Evolutionary conservation across 768 basidiomycete genomes (phyloP), one percentile per base, ranked within the genome.

Genomic region (Macrolepiota albuminosa): DNA sequence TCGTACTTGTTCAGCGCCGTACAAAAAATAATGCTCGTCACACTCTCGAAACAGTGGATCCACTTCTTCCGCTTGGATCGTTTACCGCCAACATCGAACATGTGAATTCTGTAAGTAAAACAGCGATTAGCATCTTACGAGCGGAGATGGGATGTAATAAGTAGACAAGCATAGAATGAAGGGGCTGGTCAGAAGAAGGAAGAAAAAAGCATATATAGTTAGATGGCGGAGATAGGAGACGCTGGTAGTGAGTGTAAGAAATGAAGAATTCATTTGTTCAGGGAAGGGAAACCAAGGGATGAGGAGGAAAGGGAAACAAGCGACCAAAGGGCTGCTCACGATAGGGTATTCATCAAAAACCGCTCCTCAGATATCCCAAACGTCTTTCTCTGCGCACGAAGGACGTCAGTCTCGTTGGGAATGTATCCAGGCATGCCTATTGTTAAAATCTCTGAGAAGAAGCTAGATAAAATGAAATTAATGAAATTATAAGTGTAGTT

Each of bases 331-430:
- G n/a, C n/a, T n/a, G n/a, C n/a, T n/a, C n/a, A 40, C 84, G 81
- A 81, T 29, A 84, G 67, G 47, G 78, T 80, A 3, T 86, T 88
- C 82, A 90, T 82, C 10, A 75, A 78, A 60, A 91, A 90, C 67
- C 87, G 73, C 11, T 93, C 96, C 73, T 97, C 95, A 6, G 85
- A 86, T 66, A 97, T 94, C n/a, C 93, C 93, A 3, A 88, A 89
- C 57, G 86, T 92, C 77, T 95, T 95, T 59, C 85, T 84, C 64
- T 92, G 83, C 26, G 92, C 91, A 29, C 91, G 78, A 33, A 97
- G 75, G 3, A 95, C 89, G 69, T 97, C 95, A 8, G 82, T 85
- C 67, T 91, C 90, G 21, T 87, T 89, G 0, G 95, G 95, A 0
- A 89, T 75, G 67, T 95, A 98, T 24, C 83, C 85, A 0, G 83